Evolutionary conservation across 768 basidiomycete species (phyloP).

Genomic region (Tricholoma furcatifolium): DNA sequence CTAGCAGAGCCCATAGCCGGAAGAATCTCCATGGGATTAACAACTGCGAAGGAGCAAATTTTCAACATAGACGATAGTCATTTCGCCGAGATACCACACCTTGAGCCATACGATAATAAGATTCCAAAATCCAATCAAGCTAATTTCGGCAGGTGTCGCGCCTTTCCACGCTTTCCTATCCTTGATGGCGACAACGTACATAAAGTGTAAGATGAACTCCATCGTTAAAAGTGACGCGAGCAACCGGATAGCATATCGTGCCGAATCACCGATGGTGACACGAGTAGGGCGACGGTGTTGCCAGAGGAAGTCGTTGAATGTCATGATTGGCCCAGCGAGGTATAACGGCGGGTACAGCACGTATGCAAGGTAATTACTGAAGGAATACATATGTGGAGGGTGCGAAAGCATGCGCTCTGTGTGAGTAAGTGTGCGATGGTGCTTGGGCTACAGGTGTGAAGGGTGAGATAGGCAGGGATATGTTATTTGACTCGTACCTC

Average conservation of each 20-base stretch:
- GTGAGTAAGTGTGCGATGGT: slow-evolving; percentile 35
- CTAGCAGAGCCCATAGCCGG: slow-evolving; percentile 86
- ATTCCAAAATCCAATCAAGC: slow-evolving; percentile 97
- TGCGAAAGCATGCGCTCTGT: slow-evolving; percentile 66
- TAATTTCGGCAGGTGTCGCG: slow-evolving; percentile 74
- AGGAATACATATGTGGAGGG: slow-evolving; percentile 57
- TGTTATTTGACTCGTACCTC: slow-evolving; percentile 35
- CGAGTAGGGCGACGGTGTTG: slow-evolving; percentile 68
- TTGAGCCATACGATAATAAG: slow-evolving; percentile 96
- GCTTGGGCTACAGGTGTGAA: slow-evolving; percentile 9
- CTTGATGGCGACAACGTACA: slow-evolving; percentile 98
- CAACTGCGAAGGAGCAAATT: slow-evolving; percentile 50
- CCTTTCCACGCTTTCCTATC: slow-evolving; percentile 81
- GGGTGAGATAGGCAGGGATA: background rate
- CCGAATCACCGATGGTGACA: slow-evolving; percentile 37
- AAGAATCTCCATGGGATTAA: slow-evolving; percentile 97
- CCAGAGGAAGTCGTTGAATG: slow-evolving; percentile 94
- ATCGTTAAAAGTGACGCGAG: slow-evolving; percentile 71
- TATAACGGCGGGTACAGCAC: slow-evolving; percentile 92
- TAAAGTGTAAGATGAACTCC: slow-evolving; percentile 90
- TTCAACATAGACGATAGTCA: background rate
- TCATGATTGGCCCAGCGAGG: slow-evolving; percentile 93
- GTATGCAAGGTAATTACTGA: slow-evolving; percentile 77
- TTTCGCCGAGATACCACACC: slow-evolving; percentile 38
- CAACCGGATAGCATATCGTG: slow-evolving; percentile 72